Evolutionary conservation across 2,329 filamentous ascomycete species (phyloP).

Genomic region (Fusarium nelsonii): DNA sequence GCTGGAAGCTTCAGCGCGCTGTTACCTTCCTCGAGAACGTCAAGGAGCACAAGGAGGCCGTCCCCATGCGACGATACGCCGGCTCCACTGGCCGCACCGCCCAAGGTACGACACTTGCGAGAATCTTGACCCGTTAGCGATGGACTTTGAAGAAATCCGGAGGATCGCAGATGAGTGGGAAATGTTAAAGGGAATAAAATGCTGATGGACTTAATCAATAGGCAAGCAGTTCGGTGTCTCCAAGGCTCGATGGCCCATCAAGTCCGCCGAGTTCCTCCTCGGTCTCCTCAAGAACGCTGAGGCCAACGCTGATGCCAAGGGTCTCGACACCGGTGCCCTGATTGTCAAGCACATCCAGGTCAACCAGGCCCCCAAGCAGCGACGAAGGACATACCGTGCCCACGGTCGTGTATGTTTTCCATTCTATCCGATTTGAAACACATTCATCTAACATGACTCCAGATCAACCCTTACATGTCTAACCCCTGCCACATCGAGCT

Average conservation of each 20-base stretch:
- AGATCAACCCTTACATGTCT: conserved; percentile 99
- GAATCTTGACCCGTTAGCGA: conserved; percentile 10
- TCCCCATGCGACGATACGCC: conserved; percentile 98
- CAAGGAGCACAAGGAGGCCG: conserved; percentile 94
- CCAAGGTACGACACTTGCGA: conserved; percentile 81
- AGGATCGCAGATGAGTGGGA: conserved; percentile 16
- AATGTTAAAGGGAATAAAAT: conserved; percentile 20
- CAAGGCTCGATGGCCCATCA: conserved; percentile 98
- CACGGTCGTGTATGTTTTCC: conserved; percentile 93
- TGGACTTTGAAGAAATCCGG: conserved; percentile 16
- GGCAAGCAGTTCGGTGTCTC: conserved; percentile 99
- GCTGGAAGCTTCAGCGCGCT: conserved; percentile 97
- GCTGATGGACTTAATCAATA: conserved; percentile 58
- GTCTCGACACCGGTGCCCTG: conserved; percentile 96
- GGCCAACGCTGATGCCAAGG: conserved; percentile 96
- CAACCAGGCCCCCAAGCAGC: conserved; percentile 99
- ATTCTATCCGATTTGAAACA: neutral
- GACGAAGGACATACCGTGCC: conserved; percentile 98
- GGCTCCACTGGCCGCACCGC: conserved; percentile 95
- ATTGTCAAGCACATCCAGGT: conserved; percentile 99
- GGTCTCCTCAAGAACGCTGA: conserved; percentile 97
- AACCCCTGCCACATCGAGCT: conserved; percentile 99
- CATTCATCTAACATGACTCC: conserved; percentile 18
- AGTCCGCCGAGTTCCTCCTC: conserved; percentile 98
- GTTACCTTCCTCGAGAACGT: conserved; percentile 99